phyloP scores from a whole-genome alignment of 192 early-diverging fungal genomes.

The Pilaira anomala region DNA sequence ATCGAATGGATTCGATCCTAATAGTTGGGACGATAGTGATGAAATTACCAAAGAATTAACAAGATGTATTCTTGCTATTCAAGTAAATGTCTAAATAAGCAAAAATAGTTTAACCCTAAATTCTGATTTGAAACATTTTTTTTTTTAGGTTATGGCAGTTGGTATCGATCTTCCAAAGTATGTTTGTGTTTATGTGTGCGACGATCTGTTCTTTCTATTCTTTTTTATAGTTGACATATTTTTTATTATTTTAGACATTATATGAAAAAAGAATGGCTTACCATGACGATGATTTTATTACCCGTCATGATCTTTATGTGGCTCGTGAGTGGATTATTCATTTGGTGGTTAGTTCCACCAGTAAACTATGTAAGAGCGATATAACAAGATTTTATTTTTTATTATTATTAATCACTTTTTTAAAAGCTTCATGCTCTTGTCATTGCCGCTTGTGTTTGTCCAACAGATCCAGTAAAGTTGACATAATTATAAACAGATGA shows the following conservation, averaged over 20 bases:
- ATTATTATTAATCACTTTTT: neutral
- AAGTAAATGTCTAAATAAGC: no score
- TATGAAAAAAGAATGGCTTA: conserved; percentile 55
- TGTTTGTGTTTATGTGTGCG: no score
- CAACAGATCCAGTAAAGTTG: conserved; percentile 83
- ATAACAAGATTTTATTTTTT: conserved; percentile 15
- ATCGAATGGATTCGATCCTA: conserved; percentile 68
- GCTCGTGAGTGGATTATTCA: conserved; percentile 60
- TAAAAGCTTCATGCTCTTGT: conserved; percentile 65
- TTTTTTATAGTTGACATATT: no score
- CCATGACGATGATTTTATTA: conserved; percentile 67
- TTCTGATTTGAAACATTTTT: conserved; percentile 14
- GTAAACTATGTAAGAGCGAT: conserved; percentile 50
- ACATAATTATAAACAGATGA: neutral
- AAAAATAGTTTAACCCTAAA: neutral
- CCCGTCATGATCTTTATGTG: conserved; percentile 85
- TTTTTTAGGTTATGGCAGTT: conserved; percentile 73
- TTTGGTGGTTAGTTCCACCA: conserved; percentile 57
- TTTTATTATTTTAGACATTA: conserved; percentile 32
- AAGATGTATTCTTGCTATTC: conserved; percentile 78
- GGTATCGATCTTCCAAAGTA: conserved; percentile 78
- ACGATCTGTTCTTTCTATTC: no score
- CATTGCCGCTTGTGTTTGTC: conserved; percentile 81
- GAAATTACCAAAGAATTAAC: conserved; percentile 67
- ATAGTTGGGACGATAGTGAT: conserved; percentile 45